Base-by-base conservation (phyloP, 2,329 filamentous ascomycete species). In the Pseudogymnoascus sp. region DNA sequence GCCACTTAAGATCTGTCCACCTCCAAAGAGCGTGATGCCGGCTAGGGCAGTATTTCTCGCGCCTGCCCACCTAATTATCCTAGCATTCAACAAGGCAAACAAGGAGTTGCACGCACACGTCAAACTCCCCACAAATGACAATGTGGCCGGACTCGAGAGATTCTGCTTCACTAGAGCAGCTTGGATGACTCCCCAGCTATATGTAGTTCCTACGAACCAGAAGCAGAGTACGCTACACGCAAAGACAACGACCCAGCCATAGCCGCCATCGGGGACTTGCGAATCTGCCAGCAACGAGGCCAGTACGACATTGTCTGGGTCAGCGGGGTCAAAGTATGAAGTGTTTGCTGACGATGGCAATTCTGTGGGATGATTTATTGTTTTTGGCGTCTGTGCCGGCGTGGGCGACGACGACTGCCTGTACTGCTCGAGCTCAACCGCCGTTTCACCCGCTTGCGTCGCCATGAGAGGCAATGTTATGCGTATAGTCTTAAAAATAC, bases 111-210 rank as follows among this genome's bases (percentile, higher is more conserved):
- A 76, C 0, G 81, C 77, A 1, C 80, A 73, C 7, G 77, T 75
- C 11, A 86, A 67, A 0, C 80, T 82, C 1, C 84, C 84, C 2
- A 87, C 80, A 65, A 85, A 87, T 1, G 82, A 80, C 22, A 87
- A 73, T 0, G 80, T 83, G 0, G 79, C 79, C 0, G 82, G 75
- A 0, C 77, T 76, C 0, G 77, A 77, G 0, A 84, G 72, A 0
- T 75, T 74, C 8, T 78, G 72, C 35, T 79, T 72, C 2, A 85
- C 78, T 1, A 87, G 76, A 0, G 79, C 83, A 3, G 77, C 76
- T 71, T 88, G 84, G 55, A 86, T 73, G 0, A 88, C 78, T 23
- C 84, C 85, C 83, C 84, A 87, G 65, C 77, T 78, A 68, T 84
- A 84, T 6, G 77, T 77, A 0, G 78, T 82, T 60, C 83, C 84